Evolutionary conservation across 495 filamentous ascomycete species (phyloP).

Genomic region (Penicillium paradoxum): DNA sequence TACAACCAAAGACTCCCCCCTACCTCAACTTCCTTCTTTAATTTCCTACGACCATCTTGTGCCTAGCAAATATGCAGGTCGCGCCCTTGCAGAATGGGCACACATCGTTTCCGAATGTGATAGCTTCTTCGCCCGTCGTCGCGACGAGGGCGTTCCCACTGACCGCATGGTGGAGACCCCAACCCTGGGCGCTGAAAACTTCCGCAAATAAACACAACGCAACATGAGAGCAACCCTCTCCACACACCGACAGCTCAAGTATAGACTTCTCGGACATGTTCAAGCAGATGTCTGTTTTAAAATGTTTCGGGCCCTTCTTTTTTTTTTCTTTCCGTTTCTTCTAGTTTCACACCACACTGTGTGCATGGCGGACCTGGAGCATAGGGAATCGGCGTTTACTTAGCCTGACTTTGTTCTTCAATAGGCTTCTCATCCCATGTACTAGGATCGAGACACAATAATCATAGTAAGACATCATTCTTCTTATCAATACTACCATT

Average conservation of each 20-base stretch:
- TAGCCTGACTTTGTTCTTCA: conserved; percentile 9
- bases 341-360: conserved; percentile 16
- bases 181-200: conserved; percentile 76
- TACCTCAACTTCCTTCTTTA: conserved; percentile 18
- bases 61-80: conserved; percentile 70
- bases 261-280: conserved; percentile 15
- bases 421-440: conserved; percentile 7
- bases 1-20: conserved; percentile 20
- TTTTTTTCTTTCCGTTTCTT: conserved; percentile 10
- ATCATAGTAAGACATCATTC: conserved; percentile 16
- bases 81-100: conserved; percentile 89
- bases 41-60: conserved; percentile 27
- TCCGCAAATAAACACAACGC: conserved; percentile 48
- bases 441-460: conserved; percentile 16
- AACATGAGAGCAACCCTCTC: background rate
- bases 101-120: conserved; percentile 82
- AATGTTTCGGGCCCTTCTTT: conserved; percentile 6
- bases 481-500: background rate
- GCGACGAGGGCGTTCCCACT: conserved; percentile 74
- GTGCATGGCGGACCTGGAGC: conserved; percentile 26
- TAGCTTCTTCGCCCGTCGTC: conserved; percentile 83
- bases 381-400: conserved; percentile 24
- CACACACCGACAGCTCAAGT: conserved; percentile 1
- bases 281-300: conserved; percentile 3
- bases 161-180: conserved; percentile 82